Percentiles rank a stretch among this genome's conserved stretches.
phyloP scores from a whole-genome alignment of 1,284 basidiomycete genomes.

The Marasmius oreades region DNA sequence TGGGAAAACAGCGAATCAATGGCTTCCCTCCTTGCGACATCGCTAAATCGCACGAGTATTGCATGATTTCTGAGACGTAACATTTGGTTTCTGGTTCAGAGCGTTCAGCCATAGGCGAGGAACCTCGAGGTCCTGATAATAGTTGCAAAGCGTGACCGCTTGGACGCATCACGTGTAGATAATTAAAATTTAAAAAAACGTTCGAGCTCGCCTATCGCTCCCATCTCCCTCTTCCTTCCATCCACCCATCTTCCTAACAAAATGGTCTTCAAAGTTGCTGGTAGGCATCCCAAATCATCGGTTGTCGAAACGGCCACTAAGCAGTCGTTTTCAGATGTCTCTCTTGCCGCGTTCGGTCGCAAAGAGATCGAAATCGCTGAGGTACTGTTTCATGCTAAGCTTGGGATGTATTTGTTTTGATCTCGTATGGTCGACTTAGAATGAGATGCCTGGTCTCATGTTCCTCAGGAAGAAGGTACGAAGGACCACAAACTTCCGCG shows the following conservation, averaged over 20 bases:
- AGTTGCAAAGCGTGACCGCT: background rate
- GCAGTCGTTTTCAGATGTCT: slow-evolving; percentile 65
- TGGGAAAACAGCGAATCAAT: slow-evolving; percentile 58
- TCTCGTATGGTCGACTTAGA: slow-evolving; percentile 34
- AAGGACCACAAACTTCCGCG: background rate
- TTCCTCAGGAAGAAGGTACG: slow-evolving; percentile 82
- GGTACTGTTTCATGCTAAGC: slow-evolving; percentile 37
- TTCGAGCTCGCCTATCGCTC: slow-evolving; percentile 23
- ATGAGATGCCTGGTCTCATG: slow-evolving; percentile 94
- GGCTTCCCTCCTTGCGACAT: slow-evolving; percentile 24
- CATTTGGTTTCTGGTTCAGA: slow-evolving; percentile 31
- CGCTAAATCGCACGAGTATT: slow-evolving; percentile 56
- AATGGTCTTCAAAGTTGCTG: slow-evolving; percentile 86
- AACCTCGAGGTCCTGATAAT: background rate
- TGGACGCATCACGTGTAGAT: background rate
- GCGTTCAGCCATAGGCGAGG: background rate
- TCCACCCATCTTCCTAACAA: slow-evolving; percentile 32
- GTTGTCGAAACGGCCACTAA: background rate
- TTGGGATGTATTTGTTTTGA: background rate
- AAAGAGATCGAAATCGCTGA: slow-evolving; percentile 99
- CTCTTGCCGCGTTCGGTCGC: slow-evolving; percentile 94
- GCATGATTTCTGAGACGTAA: slow-evolving; percentile 66
- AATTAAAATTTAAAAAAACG: slow-evolving; percentile 13
- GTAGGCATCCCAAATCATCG: slow-evolving; percentile 33
- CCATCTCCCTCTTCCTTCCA: slow-evolving; percentile 33